Conservation (phyloP, 73 alveolate genomes). For the Blepharisma japonicum region DNA sequence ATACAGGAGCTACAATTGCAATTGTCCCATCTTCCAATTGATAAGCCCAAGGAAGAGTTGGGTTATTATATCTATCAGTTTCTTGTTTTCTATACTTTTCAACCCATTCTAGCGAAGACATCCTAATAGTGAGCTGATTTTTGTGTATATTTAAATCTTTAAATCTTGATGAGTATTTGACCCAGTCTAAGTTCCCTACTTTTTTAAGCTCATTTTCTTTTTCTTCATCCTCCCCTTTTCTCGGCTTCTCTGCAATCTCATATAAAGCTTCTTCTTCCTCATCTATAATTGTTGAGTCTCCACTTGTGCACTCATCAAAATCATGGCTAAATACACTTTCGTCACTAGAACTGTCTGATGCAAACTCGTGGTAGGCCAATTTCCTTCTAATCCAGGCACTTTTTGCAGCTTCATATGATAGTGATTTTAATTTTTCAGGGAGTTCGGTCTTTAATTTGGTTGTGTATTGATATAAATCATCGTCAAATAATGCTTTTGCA, state of each 20-base stretch:
- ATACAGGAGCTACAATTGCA: conserved; percentile 94
- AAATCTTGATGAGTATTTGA: conserved; percentile 63
- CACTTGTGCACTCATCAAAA: conserved; percentile 10
- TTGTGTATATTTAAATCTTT: conserved; percentile 77
- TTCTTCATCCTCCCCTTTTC: conserved; percentile 21
- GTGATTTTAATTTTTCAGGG: not conserved
- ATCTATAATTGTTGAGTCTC: conserved; percentile 18
- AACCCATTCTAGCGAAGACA: conserved; percentile 59
- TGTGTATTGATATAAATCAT: not conserved
- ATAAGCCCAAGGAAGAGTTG: conserved; percentile 92
- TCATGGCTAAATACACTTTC: conserved; percentile 18
- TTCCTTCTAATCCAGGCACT: not conserved
- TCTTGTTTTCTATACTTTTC: conserved; percentile 83
- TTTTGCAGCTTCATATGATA: not conserved
- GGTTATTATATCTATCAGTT: conserved; percentile 85
- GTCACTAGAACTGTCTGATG: conserved; percentile 24
- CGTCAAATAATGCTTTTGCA: not conserved
- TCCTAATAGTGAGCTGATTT: conserved; percentile 74
- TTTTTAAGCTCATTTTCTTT: conserved; percentile 26
- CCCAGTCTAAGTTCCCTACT: conserved; percentile 42
- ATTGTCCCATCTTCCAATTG: conserved; percentile 81
- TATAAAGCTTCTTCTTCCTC: conserved; percentile 28
- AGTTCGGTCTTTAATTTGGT: not conserved
- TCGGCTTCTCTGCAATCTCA: not conserved
- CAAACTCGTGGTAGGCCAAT: not conserved